Evolutionary conservation across 2,329 filamentous ascomycete genomes (phyloP).

Genomic region (Microdochium trichocladiopsis): DNA sequence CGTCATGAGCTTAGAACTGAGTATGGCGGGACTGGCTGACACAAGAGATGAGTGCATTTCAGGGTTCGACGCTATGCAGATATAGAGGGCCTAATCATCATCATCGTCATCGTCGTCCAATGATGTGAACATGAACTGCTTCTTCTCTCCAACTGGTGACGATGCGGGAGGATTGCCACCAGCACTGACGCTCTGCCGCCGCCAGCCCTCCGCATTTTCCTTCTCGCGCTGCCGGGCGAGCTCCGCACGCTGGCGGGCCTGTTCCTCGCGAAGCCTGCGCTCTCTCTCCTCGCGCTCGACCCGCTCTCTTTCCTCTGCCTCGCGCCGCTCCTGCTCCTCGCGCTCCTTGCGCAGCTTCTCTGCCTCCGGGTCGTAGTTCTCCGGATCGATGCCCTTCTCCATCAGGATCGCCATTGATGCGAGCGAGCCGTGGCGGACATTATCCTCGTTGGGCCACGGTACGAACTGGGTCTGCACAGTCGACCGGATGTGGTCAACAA

Average conservation of each 20-base stretch:
- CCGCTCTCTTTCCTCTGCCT: conserved; percentile 38
- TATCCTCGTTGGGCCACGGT: conserved; percentile 69
- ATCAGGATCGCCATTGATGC: conserved; percentile 55
- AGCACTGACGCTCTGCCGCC: conserved; percentile 8
- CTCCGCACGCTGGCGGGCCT: conserved; percentile 10
- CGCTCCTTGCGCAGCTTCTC: conserved; percentile 43
- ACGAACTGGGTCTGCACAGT: conserved; percentile 54
- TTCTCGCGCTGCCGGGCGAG: conserved; percentile 32
- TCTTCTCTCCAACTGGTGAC: conserved; percentile 27
- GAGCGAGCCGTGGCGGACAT: conserved; percentile 62
- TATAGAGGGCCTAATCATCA: conserved; percentile 24
- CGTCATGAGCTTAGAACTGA: not conserved
- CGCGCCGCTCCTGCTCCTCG: conserved; percentile 40
- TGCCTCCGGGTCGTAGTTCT: conserved; percentile 48
- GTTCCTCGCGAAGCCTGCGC: conserved; percentile 34
- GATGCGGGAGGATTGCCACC: conserved; percentile 2
- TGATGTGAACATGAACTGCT: conserved; percentile 46
- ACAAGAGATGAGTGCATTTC: not conserved
- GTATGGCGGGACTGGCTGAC: not conserved
- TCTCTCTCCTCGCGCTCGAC: conserved; percentile 38
- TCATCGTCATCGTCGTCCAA: conserved; percentile 44
- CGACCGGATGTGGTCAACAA: conserved; percentile 47
- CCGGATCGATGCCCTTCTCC: conserved; percentile 56
- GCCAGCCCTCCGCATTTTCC: conserved; percentile 22
- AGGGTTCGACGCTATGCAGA: not conserved